Conservation (phyloP, 2,329 filamentous ascomycete genomes). For the Sphaerulina musiva region DNA sequence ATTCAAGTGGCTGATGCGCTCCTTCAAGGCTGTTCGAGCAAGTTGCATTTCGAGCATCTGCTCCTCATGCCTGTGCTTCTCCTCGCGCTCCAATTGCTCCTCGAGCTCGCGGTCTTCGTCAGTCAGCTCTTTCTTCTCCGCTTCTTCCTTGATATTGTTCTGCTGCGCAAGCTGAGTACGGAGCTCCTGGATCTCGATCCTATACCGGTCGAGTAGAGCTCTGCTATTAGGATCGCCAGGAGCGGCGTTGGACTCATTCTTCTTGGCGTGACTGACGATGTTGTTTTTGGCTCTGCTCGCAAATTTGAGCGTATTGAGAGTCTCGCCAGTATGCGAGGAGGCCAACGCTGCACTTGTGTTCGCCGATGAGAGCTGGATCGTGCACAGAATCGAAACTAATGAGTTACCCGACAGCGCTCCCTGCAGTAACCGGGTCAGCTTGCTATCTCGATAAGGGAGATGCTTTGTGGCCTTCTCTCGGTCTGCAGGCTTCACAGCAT, state of each 20-base stretch:
- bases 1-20: slow-evolving; percentile 95
- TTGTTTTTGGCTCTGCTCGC: slow-evolving; percentile 95
- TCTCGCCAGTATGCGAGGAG: slow-evolving; percentile 75
- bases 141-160: slow-evolving; percentile 54
- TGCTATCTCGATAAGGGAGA: slow-evolving; percentile 93
- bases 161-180: slow-evolving; percentile 76
- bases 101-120: slow-evolving; percentile 62
- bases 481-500: slow-evolving; percentile 44
- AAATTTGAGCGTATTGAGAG: slow-evolving; percentile 93
- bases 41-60: slow-evolving; percentile 99
- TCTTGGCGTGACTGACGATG: slow-evolving; percentile 94
- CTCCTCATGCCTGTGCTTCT: slow-evolving; percentile 70
- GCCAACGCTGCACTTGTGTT: slow-evolving; percentile 61
- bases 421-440: slow-evolving; percentile 86
- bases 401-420: slow-evolving; percentile 89
- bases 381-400: slow-evolving; percentile 94
- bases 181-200: slow-evolving; percentile 83
- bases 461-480: slow-evolving; percentile 69
- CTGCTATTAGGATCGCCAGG: slow-evolving; percentile 76
- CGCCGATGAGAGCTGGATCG: slow-evolving; percentile 78
- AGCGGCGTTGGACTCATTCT: slow-evolving; percentile 73
- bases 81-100: slow-evolving; percentile 68
- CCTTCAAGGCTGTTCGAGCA: slow-evolving; percentile 88
- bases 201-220: slow-evolving; percentile 84
- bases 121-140: slow-evolving; percentile 46